Evolutionary conservation across 1,139 yeast genomes (phyloP).

Genomic region (Wickerhamiella pararugosa): DNA sequence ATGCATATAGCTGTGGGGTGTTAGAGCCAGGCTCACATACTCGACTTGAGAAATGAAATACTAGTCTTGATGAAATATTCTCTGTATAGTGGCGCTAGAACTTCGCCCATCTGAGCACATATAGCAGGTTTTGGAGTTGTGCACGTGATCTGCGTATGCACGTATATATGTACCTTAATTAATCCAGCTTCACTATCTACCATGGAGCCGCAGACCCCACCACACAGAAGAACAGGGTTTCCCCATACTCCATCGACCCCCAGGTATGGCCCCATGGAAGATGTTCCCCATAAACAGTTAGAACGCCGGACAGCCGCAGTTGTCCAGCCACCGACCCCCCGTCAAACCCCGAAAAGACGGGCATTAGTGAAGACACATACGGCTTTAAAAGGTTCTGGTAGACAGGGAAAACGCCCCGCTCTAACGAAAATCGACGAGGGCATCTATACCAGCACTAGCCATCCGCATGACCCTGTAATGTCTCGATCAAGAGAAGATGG

Average conservation of each 20-base stretch:
- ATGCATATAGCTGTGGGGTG: too few species aligned
- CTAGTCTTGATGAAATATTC: too few species aligned
- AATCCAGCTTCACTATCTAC: background rate
- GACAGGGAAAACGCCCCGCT: constrained; percentile 6
- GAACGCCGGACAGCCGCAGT: background rate
- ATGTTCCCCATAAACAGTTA: constrained; percentile 12
- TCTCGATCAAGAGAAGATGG: constrained; percentile 13
- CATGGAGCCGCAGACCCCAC: constrained; percentile 23
- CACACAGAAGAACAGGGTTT: constrained; percentile 11
- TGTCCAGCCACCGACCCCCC: constrained; percentile 12
- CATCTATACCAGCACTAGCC: constrained; percentile 3
- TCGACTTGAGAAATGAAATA: too few species aligned
- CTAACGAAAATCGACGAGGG: constrained; percentile 7
- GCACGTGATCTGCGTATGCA: background rate
- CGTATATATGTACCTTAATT: background rate
- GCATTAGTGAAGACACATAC: constrained; percentile 14
- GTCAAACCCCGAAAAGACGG: constrained; percentile 16
- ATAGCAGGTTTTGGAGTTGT: too few species aligned
- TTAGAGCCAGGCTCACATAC: too few species aligned
- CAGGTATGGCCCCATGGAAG: constrained; percentile 24
- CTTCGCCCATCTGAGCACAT: too few species aligned
- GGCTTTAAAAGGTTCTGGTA: constrained; percentile 10
- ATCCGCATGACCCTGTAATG: background rate
- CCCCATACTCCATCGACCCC: constrained; percentile 25
- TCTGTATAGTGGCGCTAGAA: too few species aligned